These are phyloP conservation scores for Nothophaeocryptopus gaeumannii DNA, from an alignment of 2,329 filamentous ascomycete species.

Conservation along the genomic window DNA sequence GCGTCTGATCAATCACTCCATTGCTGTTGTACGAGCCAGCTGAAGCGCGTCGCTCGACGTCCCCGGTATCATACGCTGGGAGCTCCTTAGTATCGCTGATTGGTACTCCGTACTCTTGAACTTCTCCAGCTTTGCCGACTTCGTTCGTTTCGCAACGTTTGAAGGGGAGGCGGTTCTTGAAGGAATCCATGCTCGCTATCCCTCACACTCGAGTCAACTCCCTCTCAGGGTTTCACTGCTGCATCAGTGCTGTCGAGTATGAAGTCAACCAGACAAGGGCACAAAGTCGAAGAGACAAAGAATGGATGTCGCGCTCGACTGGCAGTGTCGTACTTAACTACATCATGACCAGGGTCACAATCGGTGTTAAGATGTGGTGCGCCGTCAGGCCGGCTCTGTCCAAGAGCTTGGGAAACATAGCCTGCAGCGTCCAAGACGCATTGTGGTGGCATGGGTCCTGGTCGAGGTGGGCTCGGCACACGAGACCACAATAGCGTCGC, in stretches of 20 bases:
- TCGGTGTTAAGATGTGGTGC: conserved; percentile 13
- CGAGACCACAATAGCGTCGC: conserved; percentile 3
- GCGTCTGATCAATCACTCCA: conserved; percentile 32
- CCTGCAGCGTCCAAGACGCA: conserved; percentile 9
- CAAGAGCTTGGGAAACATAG: conserved; percentile 8
- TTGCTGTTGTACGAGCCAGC: conserved; percentile 22
- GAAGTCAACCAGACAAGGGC: too few relatives aligned
- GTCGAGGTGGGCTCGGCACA: conserved; percentile 1
- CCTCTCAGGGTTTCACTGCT: background rate
- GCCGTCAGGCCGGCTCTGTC: background rate
- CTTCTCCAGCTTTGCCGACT: conserved; percentile 8
- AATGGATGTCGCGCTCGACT: background rate
- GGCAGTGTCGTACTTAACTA: conserved; percentile 9
- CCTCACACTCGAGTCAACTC: background rate
- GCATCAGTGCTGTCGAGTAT: background rate
- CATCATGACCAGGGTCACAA: conserved; percentile 4
- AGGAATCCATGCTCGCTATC: conserved; percentile 15
- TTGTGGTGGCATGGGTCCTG: conserved; percentile 11
- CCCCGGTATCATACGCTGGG: conserved; percentile 16
- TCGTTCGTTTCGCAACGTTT: conserved; percentile 18
- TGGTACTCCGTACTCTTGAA: conserved; percentile 12
- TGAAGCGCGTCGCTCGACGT: conserved; percentile 25
- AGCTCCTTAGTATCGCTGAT: conserved; percentile 6
- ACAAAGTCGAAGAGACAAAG: background rate
- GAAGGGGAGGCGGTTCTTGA: conserved; percentile 20